A percentile compares a stretch with the other conserved stretches of the same genome.
Conservation (phyloP, 2,329 filamentous ascomycete genomes). For the Colletotrichum sp. region DNA sequence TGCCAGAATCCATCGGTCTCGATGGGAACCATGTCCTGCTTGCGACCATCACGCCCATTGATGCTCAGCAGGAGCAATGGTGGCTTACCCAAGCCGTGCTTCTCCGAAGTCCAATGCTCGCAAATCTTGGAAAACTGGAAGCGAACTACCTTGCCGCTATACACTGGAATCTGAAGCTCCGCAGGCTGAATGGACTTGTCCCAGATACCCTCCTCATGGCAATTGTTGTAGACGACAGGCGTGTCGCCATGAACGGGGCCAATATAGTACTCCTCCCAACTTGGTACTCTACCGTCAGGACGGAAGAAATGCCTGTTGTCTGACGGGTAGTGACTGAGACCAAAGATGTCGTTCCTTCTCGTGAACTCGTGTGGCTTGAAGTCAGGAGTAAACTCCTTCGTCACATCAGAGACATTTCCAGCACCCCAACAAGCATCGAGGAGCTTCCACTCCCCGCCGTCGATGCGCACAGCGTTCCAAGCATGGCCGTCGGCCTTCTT, state of each 20-base stretch:
- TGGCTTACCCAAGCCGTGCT: slow-evolving; percentile 67
- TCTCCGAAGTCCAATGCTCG: slow-evolving; percentile 80
- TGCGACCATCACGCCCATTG: slow-evolving; percentile 68
- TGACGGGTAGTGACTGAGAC: slow-evolving; percentile 77
- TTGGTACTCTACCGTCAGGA: slow-evolving; percentile 68
- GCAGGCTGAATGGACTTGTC: slow-evolving; percentile 67
- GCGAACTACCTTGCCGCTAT: slow-evolving; percentile 63
- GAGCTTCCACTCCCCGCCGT: slow-evolving; percentile 88
- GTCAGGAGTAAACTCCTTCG: slow-evolving; percentile 65
- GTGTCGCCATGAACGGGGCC: slow-evolving; percentile 59
- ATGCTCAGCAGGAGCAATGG: slow-evolving; percentile 75
- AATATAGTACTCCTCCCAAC: slow-evolving; percentile 84
- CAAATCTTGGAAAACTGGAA: slow-evolving; percentile 85
- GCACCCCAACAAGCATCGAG: slow-evolving; percentile 94
- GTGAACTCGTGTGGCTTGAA: slow-evolving; percentile 71
- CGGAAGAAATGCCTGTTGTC: slow-evolving; percentile 76
- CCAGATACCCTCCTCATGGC: slow-evolving; percentile 56
- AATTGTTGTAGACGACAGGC: slow-evolving; percentile 50
- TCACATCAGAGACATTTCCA: slow-evolving; percentile 63
- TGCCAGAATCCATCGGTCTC: slow-evolving; percentile 81
- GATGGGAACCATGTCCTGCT: slow-evolving; percentile 73
- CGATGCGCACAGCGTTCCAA: slow-evolving; percentile 92
- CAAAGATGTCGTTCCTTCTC: slow-evolving; percentile 78
- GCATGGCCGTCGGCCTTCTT: slow-evolving; percentile 73
- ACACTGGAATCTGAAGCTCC: slow-evolving; percentile 63